A percentile compares a stretch with the other conserved stretches of the same genome.
Conservation (phyloP, 2,329 filamentous ascomycete species). For the Clarireedia hainanense region DNA sequence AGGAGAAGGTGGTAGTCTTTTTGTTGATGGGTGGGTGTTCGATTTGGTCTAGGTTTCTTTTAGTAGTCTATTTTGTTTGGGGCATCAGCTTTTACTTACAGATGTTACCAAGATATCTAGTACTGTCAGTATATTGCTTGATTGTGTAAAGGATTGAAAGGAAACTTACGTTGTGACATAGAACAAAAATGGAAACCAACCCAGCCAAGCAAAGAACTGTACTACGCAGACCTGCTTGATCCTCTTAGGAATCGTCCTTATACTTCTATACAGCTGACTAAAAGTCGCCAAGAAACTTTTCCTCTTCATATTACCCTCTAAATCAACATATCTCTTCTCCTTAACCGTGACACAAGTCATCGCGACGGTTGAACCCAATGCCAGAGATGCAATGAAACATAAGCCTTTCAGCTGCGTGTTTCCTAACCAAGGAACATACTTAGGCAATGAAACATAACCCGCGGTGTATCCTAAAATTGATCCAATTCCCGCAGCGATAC, state of each 20-base stretch:
- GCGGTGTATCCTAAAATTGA: constrained; percentile 28
- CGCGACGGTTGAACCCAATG: constrained; percentile 10
- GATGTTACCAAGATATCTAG: constrained; percentile 7
- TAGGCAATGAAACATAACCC: constrained; percentile 18
- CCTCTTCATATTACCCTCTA: neutral
- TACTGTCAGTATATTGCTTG: neutral
- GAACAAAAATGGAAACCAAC: constrained; percentile 32
- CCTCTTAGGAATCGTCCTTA: constrained; percentile 4
- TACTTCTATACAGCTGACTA: neutral
- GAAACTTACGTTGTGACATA: constrained; percentile 26
- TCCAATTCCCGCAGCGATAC: constrained; percentile 24
- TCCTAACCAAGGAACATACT: constrained; percentile 12
- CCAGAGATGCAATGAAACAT: constrained; percentile 16
- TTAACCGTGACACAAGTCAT: constrained; percentile 8
- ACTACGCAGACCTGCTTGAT: constrained; percentile 19
- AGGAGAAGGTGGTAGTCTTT: neutral
- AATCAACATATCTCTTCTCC: constrained; percentile 9
- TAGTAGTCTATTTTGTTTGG: neutral
- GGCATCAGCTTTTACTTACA: neutral
- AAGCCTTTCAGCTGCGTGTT: constrained; percentile 22
- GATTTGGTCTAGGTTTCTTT: neutral
- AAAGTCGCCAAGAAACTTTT: neutral
- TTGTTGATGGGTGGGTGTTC: constrained; percentile 5
- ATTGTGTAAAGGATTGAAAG: neutral
- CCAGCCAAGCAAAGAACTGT: constrained; percentile 29